Evolutionary conservation across 2,329 filamentous ascomycete species (phyloP).

Genomic region (Alternaria arborescens): DNA sequence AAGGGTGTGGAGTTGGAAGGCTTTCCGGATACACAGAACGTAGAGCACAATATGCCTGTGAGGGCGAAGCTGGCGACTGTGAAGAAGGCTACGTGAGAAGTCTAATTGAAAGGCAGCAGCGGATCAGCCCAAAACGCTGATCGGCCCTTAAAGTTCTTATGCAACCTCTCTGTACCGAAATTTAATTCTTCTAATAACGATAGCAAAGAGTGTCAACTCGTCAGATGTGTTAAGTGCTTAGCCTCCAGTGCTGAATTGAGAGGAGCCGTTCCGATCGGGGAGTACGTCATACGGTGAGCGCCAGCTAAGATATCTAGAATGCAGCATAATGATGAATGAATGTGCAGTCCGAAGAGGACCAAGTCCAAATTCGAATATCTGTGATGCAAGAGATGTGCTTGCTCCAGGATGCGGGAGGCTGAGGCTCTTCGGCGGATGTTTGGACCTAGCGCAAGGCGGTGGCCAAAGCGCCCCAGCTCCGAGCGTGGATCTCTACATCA

Average conservation of each 20-base stretch:
- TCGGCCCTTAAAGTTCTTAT: too few relatives aligned
- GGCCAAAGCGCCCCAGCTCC: conserved; percentile 17
- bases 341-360: background rate
- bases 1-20: conserved; percentile 59
- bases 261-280: background rate
- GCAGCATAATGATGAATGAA: background rate
- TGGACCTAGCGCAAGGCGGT: conserved; percentile 16
- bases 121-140: too few relatives aligned
- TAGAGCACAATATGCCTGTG: conserved; percentile 50
- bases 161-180: too few relatives aligned
- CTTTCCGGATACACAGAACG: conserved; percentile 35
- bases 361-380: background rate
- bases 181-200: too few relatives aligned
- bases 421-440: conserved; percentile 25
- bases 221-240: too few relatives aligned
- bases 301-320: background rate
- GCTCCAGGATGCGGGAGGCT: background rate
- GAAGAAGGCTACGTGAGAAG: conserved; percentile 20
- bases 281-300: background rate
- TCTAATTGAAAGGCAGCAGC: background rate
- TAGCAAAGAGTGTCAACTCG: too few relatives aligned
- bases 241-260: background rate
- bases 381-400: background rate
- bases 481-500: conserved; percentile 26
- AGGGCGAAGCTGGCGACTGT: conserved; percentile 48